A percentile compares a stretch with the other conserved stretches of the same genome.
Evolutionary conservation across 306 rosid genomes (phyloP).

Genomic region (Dryas octopetala): DNA sequence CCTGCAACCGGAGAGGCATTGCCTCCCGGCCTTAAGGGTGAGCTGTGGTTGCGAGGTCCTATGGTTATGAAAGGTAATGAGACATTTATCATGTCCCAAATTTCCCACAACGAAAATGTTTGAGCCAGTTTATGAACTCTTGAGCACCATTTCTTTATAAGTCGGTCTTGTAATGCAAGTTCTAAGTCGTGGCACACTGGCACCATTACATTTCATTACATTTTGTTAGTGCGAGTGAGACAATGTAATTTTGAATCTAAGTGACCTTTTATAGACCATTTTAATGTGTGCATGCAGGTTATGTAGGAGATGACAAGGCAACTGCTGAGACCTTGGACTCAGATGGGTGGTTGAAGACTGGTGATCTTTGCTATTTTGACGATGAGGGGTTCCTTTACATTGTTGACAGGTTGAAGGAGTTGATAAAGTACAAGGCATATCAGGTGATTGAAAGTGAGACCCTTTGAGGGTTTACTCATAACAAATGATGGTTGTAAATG

Average conservation of each 20-base stretch:
- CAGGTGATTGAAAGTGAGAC: conserved; percentile 50
- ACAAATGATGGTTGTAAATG: not conserved
- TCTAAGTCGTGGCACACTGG: no score
- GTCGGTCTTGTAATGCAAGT: no score
- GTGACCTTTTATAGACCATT: not conserved
- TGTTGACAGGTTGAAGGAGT: conserved; percentile 84
- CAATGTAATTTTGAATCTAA: no score
- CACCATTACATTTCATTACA: no score
- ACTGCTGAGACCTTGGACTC: conserved; percentile 75
- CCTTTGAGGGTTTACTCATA: not conserved
- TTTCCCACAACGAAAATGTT: not conserved
- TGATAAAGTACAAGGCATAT: conserved; percentile 92
- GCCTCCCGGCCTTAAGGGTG: conserved; percentile 69
- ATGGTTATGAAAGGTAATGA: conserved; percentile 66
- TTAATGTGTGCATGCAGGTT: conserved; percentile 45
- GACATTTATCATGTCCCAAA: not conserved
- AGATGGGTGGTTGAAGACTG: conserved; percentile 92
- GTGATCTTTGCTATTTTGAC: conserved; percentile 92
- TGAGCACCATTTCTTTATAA: not conserved
- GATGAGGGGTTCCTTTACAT: conserved; percentile 74
- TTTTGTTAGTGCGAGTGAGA: no score
- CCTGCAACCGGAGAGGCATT: conserved; percentile 62
- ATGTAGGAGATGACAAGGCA: conserved; percentile 78
- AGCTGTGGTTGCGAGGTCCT: conserved; percentile 89
- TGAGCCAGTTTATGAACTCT: not conserved